Conservation (phyloP, 306 rosid genomes). For the Begonia fuchsioides region DNA sequence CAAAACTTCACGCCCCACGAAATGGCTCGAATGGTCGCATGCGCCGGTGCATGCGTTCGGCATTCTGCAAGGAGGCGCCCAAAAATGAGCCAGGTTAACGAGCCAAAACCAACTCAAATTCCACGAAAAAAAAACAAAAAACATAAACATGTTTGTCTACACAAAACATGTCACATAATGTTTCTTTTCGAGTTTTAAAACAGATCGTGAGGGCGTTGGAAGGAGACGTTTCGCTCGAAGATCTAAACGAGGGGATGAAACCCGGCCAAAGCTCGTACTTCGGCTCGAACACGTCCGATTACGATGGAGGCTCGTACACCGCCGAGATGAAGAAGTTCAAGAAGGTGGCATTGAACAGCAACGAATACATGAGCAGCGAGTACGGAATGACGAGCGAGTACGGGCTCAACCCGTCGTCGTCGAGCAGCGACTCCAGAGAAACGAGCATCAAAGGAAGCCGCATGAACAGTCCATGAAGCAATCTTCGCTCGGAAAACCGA, state of each 20-base stretch:
- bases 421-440: constrained; percentile 33
- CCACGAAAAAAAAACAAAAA: constrained; percentile 1
- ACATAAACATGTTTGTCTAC: not conserved
- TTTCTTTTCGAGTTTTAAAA: not conserved
- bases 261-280: constrained; percentile 24
- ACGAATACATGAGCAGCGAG: constrained; percentile 36
- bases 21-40: constrained; percentile 63
- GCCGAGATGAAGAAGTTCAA: constrained; percentile 41
- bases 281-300: constrained; percentile 19
- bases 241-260: constrained; percentile 35
- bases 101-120: not conserved
- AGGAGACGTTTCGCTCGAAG: constrained; percentile 64
- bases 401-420: constrained; percentile 40
- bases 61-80: constrained; percentile 65
- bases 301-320: constrained; percentile 27
- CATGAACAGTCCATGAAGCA: constrained; percentile 4
- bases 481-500: no score
- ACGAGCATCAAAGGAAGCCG: constrained; percentile 1
- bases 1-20: constrained; percentile 29
- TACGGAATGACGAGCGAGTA: constrained; percentile 49
- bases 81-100: constrained; percentile 71
- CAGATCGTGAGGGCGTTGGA: constrained; percentile 67
- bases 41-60: constrained; percentile 50
- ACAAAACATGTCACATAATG: no score
- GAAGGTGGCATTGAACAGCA: constrained; percentile 26